phyloP scores from a whole-genome alignment of 164 flowering plant species.

The Magnolia kwangsiensis region DNA sequence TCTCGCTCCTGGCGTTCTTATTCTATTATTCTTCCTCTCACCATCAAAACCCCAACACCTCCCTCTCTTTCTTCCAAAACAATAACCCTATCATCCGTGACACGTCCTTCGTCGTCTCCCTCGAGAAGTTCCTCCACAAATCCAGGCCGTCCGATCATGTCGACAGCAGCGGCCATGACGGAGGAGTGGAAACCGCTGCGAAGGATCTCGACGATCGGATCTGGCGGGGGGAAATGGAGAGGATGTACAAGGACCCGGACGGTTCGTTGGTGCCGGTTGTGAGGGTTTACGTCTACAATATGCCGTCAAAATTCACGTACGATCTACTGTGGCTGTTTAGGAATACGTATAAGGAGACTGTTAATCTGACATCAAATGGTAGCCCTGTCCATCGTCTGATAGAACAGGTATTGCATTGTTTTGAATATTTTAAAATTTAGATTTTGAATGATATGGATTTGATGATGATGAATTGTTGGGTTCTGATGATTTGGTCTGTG shows the following conservation, averaged over 20 bases:
- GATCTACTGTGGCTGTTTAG: conserved; percentile 82
- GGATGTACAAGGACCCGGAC: conserved; percentile 31
- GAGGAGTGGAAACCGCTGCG: conserved; percentile 22
- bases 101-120: conserved; percentile 69
- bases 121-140: conserved; percentile 55
- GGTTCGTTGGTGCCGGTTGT: conserved; percentile 32
- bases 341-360: conserved; percentile 67
- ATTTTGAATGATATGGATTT: neutral
- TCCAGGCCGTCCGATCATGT: conserved; percentile 18
- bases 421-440: neutral
- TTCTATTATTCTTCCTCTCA: conserved; percentile 14
- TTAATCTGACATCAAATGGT: conserved; percentile 93
- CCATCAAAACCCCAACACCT: conserved; percentile 1
- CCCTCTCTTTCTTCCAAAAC: conserved; percentile 5
- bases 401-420: conserved; percentile 56
- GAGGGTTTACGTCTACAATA: conserved; percentile 85
- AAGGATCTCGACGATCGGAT: conserved; percentile 44
- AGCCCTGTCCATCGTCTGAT: conserved; percentile 95
- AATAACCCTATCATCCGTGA: conserved; percentile 26
- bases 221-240: conserved; percentile 43
- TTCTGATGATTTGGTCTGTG: neutral
- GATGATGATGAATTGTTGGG: neutral
- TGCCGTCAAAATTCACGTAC: conserved; percentile 87
- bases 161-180: conserved; percentile 21
- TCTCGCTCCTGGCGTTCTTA: conserved; percentile 17